Conservation (phyloP, 352 stramenopile species). For the Globisporangium okanoganense region DNA sequence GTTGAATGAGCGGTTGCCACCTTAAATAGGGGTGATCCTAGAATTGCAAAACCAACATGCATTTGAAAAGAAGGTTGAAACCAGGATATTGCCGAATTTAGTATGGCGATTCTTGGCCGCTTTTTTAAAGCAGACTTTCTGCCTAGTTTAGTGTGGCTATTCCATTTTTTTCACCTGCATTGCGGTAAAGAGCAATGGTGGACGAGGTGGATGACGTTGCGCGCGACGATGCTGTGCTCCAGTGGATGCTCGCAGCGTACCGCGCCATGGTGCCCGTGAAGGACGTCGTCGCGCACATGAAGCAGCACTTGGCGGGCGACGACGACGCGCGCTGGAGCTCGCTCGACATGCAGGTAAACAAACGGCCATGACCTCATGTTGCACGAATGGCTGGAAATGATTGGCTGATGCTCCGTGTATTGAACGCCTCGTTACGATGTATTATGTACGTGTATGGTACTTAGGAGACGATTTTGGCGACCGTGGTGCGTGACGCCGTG, state of each 20-base stretch:
- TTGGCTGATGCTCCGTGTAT: too few relatives aligned
- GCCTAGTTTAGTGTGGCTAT: too few relatives aligned
- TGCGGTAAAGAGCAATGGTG: constrained; percentile 2
- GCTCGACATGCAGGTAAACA: constrained; percentile 51
- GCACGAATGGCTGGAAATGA: constrained; percentile 4
- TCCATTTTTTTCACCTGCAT: too few relatives aligned
- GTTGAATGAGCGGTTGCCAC: not conserved
- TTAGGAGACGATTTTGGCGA: constrained; percentile 47
- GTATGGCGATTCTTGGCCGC: not conserved
- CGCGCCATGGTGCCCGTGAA: constrained; percentile 58
- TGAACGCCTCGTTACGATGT: not conserved
- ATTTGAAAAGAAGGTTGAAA: not conserved
- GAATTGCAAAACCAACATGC: not conserved
- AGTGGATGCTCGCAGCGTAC: constrained; percentile 53
- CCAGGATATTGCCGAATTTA: not conserved
- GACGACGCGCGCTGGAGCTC: constrained; percentile 35
- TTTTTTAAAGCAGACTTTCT: too few relatives aligned
- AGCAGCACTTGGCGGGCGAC: constrained; percentile 18
- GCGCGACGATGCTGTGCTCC: constrained; percentile 13
- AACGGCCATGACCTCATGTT: not conserved
- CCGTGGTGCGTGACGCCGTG: constrained; percentile 50
- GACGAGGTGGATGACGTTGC: not conserved
- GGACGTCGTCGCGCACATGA: constrained; percentile 33
- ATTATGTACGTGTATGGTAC: not conserved
- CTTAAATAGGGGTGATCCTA: constrained; percentile 1